phyloP scores from a whole-genome alignment of 768 basidiomycete genomes.

The Mycena floridula region DNA sequence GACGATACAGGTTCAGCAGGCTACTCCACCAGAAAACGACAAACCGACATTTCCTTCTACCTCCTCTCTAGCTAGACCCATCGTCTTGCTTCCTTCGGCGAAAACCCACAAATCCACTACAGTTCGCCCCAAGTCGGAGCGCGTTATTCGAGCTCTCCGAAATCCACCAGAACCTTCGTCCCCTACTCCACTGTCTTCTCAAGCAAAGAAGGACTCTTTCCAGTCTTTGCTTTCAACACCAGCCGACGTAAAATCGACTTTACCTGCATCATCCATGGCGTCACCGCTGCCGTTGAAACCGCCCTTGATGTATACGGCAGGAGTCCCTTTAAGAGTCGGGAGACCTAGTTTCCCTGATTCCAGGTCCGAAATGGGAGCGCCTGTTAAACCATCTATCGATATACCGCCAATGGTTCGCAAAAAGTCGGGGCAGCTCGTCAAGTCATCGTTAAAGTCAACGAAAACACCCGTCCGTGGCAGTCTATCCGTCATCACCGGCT shows the following conservation, averaged over 20 bases:
- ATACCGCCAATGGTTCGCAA: slow-evolving; percentile 64
- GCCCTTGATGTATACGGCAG: neutral
- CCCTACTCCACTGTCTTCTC: slow-evolving; percentile 29
- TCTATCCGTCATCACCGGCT: slow-evolving; percentile 46
- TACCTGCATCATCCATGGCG: neutral
- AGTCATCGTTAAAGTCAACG: slow-evolving; percentile 80
- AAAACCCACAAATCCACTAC: slow-evolving; percentile 28
- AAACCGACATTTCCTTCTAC: slow-evolving; percentile 11
- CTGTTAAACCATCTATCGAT: slow-evolving; percentile 17
- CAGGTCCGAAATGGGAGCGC: slow-evolving; percentile 16
- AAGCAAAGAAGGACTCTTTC: slow-evolving; percentile 9
- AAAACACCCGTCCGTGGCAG: slow-evolving; percentile 44
- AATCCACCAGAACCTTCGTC: slow-evolving; percentile 36
- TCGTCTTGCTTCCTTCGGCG: slow-evolving; percentile 29
- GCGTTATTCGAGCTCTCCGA: slow-evolving; percentile 20
- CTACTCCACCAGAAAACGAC: slow-evolving; percentile 17
- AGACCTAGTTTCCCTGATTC: slow-evolving; percentile 2
- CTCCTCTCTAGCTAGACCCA: slow-evolving; percentile 17
- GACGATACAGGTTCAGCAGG: slow-evolving; percentile 20
- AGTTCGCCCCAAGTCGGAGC: slow-evolving; percentile 30
- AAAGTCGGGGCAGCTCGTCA: slow-evolving; percentile 91
- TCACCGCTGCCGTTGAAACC: neutral
- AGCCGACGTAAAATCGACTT: slow-evolving; percentile 1
- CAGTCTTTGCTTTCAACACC: slow-evolving; percentile 8
- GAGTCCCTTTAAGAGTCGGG: neutral